Evolutionary conservation across 2,329 filamentous ascomycete genomes (phyloP).

Genomic region (Talaromyces marneffei): DNA sequence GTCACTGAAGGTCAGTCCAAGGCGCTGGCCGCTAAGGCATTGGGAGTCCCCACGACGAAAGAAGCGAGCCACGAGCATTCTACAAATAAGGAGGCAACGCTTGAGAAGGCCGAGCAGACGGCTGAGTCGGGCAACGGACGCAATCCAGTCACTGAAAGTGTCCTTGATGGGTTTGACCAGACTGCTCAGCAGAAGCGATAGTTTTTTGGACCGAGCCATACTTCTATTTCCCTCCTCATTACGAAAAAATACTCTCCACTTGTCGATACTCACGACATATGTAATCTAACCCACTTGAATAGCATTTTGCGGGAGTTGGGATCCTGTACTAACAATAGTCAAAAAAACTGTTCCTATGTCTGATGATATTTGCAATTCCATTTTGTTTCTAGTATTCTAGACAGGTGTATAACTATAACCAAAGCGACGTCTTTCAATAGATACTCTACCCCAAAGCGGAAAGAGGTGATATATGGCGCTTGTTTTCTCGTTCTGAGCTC

Average conservation of each 20-base stretch:
- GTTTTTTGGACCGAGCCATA: conserved; percentile 6
- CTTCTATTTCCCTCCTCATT: background rate
- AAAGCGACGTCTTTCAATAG: background rate
- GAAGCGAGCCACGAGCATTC: conserved; percentile 1
- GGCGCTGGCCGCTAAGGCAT: conserved; percentile 45
- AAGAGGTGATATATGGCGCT: background rate
- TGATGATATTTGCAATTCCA: background rate
- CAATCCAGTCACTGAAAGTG: conserved; percentile 42
- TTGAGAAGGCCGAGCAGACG: conserved; percentile 30
- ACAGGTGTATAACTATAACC: conserved; percentile 4
- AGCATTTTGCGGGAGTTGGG: conserved; percentile 11
- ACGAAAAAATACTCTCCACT: background rate
- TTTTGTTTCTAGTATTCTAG: background rate
- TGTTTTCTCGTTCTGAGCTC: conserved; percentile 1
- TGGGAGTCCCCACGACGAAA: conserved; percentile 22
- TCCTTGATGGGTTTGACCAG: conserved; percentile 46
- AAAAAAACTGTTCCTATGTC: background rate
- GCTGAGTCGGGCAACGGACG: conserved; percentile 19
- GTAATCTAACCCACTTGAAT: conserved; percentile 2
- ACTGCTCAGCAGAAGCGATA: conserved; percentile 30
- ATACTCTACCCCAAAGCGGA: background rate
- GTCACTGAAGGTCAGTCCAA: conserved; percentile 75
- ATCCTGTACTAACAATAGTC: conserved; percentile 6
- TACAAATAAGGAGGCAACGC: conserved; percentile 11
- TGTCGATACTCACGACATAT: background rate